Evolutionary conservation across 106 monocot species (phyloP), one percentile per base, ranked within the genome.

Genomic region (Dioscorea alata): DNA sequence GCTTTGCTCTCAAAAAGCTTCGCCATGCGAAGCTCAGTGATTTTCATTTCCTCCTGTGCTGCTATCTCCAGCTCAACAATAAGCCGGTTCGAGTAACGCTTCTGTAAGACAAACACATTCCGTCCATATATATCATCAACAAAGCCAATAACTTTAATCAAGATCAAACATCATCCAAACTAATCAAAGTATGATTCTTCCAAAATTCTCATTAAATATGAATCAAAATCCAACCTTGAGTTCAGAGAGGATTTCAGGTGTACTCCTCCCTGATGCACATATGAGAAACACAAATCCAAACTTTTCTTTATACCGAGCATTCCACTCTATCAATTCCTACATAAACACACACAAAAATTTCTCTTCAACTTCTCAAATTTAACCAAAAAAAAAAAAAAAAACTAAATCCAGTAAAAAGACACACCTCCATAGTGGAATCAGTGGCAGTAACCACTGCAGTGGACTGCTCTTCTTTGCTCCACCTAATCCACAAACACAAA

Each of bases 201-300:
- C 10, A 66, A 19, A 53, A 9, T 21, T 4, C 18, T 4, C 35
- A 60, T 34, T 10, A 12, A 48, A 23, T 32, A 19, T 9, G 7
- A 23, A 49, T 42, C 22, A 6, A 12, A 49, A 75, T 53, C 69
- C 22, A 50, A 91, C 94, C 85, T 94, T 94, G 65, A 94, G 72
- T 77, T 94, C 90, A 17, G 83, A 62, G 28, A 91, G 71, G 61
- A 94, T 88, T 25, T 91, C 94, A 17, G 76, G 83, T 4, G 84
- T 77, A 33, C 83, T 57, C 64, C 81, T 87, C 67, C 94, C 90
- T 13, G 94, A 88, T 32, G 94, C 94, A 68, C 94, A 94, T 79
- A 94, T 88, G 53, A 94, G 73, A 50, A 94, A 94, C 32, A 94
- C 77, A 70, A 81, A 86, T 60, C 94, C 94, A 67, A 94, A 94